phyloP scores from a whole-genome alignment of 2,329 filamentous ascomycete genomes.

The Fusarium falciforme region DNA sequence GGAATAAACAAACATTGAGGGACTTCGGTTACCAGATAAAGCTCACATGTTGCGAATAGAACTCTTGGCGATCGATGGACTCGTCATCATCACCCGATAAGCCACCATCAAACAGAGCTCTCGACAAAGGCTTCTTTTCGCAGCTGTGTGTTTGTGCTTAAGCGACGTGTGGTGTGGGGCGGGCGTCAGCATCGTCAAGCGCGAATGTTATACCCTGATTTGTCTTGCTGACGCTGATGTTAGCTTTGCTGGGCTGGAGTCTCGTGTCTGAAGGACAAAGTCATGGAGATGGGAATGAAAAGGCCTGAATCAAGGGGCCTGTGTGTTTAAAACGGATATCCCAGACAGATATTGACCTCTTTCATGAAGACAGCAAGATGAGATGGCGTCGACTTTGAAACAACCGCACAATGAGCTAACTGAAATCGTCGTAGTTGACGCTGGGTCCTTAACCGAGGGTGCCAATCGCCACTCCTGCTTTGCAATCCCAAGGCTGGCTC shows the following conservation, averaged over 20 bases:
- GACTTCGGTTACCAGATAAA: neutral
- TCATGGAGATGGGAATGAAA: neutral
- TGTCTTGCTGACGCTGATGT: neutral
- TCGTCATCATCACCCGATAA: neutral
- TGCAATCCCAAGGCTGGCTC: neutral
- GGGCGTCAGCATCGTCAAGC: neutral
- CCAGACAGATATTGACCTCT: neutral
- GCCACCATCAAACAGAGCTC: neutral
- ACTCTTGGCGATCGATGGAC: neutral
- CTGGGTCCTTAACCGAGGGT: neutral
- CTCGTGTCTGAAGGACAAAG: neutral
- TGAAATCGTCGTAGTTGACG: neutral
- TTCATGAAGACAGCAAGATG: neutral
- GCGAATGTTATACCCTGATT: neutral
- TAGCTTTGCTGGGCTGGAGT: neutral
- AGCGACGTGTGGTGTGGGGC: neutral
- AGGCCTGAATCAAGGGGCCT: neutral
- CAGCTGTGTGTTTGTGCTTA: neutral
- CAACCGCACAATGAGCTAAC: neutral
- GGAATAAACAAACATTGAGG: neutral
- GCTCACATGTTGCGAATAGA: neutral
- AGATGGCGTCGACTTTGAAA: neutral
- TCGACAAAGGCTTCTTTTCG: neutral
- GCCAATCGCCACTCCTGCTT: neutral
- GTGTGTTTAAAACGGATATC: neutral